phyloP scores from a whole-genome alignment of 2,329 filamentous ascomycete species.

The Colletotrichum caudatum region DNA sequence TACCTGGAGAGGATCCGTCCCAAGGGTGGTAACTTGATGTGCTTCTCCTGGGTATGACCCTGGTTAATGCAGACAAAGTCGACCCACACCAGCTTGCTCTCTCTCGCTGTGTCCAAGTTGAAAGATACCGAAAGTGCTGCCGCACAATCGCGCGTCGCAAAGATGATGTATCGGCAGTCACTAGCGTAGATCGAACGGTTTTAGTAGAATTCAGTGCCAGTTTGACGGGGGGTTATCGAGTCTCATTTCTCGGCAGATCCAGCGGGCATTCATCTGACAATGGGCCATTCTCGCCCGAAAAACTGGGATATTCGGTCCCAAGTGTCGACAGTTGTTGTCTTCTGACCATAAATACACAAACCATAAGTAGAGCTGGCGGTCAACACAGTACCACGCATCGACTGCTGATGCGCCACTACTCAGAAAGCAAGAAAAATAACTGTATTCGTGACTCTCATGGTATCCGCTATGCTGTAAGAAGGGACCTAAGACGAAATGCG shows the following conservation, averaged over 20 bases:
- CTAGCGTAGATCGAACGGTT: not conserved
- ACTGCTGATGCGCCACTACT: not conserved
- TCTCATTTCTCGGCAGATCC: not conserved
- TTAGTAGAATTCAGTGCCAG: not conserved
- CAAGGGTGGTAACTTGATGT: not conserved
- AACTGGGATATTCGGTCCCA: not conserved
- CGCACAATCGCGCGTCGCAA: not conserved
- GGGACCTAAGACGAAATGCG: slow-evolving; percentile 37
- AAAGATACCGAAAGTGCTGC: not conserved
- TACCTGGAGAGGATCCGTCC: not conserved
- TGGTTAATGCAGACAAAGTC: not conserved
- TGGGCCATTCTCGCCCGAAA: not conserved
- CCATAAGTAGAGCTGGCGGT: not conserved
- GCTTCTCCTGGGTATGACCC: slow-evolving; percentile 1
- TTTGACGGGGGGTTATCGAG: not conserved
- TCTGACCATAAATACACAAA: not conserved
- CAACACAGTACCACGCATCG: not conserved
- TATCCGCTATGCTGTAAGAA: slow-evolving; percentile 31
- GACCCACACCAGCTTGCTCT: not conserved
- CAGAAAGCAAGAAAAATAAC: slow-evolving; percentile 20
- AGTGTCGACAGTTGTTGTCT: not conserved
- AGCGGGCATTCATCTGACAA: not conserved
- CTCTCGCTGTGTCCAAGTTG: not conserved
- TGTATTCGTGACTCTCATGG: slow-evolving; percentile 25
- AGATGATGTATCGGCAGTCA: not conserved